Base-by-base conservation (phyloP, 257 asterid species). In the Scutellaria barbata region DNA sequence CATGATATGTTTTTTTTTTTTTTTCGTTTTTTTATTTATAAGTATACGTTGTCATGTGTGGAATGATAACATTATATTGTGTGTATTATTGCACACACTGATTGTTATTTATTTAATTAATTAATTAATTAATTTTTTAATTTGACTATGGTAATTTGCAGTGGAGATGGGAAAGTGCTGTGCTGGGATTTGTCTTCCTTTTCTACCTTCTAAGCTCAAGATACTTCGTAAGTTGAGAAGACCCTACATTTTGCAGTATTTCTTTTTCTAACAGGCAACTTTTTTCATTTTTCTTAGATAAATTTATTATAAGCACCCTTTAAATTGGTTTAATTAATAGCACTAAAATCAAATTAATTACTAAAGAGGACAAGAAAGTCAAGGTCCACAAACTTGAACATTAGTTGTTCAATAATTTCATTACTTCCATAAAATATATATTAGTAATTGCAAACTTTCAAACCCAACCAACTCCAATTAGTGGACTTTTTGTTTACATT, bases 131-230 rank as follows among this genome's bases (percentile, higher is more conserved):
- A n/a, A n/a, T n/a, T n/a, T 11, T 12, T 63, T 13, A 73, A 30
- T 9, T 55, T 45, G 52, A 47, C 3, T 8, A 10, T 62, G n/a
- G 1, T 43, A 16, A 41, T 74, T 76, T 82, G 88, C 96, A 95
- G 99, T 95, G 99, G 99, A 84, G 92, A 87, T 95, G 99, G 99
- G 91, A 95, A 73, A 95, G 98, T 78, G 98, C 95, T 7, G 81
- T 95, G 62, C 68, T 95, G 82, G 99, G 99, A 73, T 76, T 74
- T 76, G 83, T 84, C 50, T 95, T 95, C 87, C 93, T 95, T 41
- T 89, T 90, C 88, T 95, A 85, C 95, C 89, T 95, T 57, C 82
- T 92, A 17, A 74, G 83, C 4, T 87, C 98, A 18, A 83, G 89
- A 88, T 87, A 61, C 79, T 80, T 92, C 43, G 99, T 95, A 84